These are phyloP conservation scores for Cytospora mali DNA, from an alignment of 2,329 filamentous ascomycete genomes.

Conservation along the genomic window DNA sequence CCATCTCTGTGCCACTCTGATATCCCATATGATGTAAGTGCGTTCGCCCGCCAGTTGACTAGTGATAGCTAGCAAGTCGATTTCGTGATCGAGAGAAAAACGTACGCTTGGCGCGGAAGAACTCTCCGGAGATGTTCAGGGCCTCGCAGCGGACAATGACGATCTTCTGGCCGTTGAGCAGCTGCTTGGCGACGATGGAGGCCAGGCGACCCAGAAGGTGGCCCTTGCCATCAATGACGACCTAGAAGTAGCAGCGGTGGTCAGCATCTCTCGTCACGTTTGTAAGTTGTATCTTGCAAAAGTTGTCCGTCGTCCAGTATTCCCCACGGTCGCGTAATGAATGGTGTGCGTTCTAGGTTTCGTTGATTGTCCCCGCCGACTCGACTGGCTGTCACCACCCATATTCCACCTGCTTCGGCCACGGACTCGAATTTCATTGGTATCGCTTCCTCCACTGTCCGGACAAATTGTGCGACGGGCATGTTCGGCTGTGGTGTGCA, in stretches of 20 bases:
- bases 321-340: slow-evolving; percentile 9
- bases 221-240: slow-evolving; percentile 99
- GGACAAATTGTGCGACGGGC: slow-evolving; percentile 13
- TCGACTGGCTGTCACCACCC: not conserved
- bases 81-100: slow-evolving; percentile 44
- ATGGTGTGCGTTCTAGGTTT: not conserved
- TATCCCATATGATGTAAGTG: not conserved
- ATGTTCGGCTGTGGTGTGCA: not conserved
- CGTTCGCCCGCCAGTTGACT: not conserved
- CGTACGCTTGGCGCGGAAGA: slow-evolving; percentile 99
- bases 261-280: slow-evolving; percentile 20
- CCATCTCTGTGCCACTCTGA: not conserved
- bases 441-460: not conserved
- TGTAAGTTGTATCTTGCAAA: slow-evolving; percentile 1
- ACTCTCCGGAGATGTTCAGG: slow-evolving; percentile 99
- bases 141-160: slow-evolving; percentile 98
- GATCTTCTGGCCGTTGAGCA: slow-evolving; percentile 99
- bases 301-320: slow-evolving; percentile 5
- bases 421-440: not conserved
- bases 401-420: not conserved
- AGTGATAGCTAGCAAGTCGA: not conserved
- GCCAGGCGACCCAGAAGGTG: slow-evolving; percentile 99
- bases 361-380: not conserved
- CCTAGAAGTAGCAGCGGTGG: slow-evolving; percentile 53
- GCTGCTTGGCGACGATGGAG: slow-evolving; percentile 97